Evolutionary conservation across 208 protist species (phyloP), one percentile per base, ranked within the genome.

Genomic region (Acanthamoeba lenticulata): DNA sequence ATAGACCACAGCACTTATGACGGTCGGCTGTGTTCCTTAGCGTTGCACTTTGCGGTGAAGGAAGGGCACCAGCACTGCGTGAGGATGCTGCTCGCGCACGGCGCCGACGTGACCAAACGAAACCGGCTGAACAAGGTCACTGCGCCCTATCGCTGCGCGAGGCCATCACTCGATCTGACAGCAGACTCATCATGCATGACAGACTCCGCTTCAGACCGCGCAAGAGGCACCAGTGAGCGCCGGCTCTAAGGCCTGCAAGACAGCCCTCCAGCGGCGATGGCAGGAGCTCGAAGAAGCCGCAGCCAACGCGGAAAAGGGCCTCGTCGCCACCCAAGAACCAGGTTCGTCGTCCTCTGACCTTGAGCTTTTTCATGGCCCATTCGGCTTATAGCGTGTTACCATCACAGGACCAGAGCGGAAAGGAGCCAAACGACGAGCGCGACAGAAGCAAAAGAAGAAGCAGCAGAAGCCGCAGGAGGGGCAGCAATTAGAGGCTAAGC

Each of bases 371-470:
- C 5, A 36, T 6, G 21, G 5, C 19, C 27, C 60, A 6, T 36
- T 49, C 45, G 45, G 15, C 45, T 19, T 49, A 19, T 9, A 24
- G 47, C 3, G 47, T 55, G 47, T 55, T 15, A 11, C 11, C 17
- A 27, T 11, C 60, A 69, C 24, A 79, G 7, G 9, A 1, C 36
- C 15, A 49, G 72, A 83, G 72, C 13, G 72, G 9, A 83, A 83
- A 24, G 72, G 38, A 7, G 38, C 72, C 72, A 83, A 83, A 29
- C 72, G 72, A 83, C 34, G 72, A 49, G n/a, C 34, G 13, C 44
- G 72, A 9, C 72, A 83, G 72, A 83, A 83, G 24, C 65, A 69
- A 69, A 69, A 74, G 65, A 74, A 74, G 65, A 13, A 74, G 65
- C 45, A 49, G 45, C 45, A 49, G 45, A 55, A 19, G 21, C 3